phyloP scores from a whole-genome alignment of 805 yeast species.

The Saturnispora dispora region DNA sequence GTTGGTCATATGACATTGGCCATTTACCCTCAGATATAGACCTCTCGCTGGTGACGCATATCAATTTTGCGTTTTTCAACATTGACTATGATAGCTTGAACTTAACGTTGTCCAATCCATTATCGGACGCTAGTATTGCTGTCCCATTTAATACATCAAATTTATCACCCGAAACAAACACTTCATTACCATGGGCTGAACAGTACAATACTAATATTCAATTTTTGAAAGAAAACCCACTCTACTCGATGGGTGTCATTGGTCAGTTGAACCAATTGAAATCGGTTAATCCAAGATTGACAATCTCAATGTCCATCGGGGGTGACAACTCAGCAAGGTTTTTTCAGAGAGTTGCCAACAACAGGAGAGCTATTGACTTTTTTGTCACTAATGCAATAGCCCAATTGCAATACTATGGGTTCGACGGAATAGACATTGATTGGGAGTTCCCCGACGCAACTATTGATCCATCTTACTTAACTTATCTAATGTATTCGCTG shows the following conservation, averaged over 20 bases:
- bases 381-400: conserved; percentile 45
- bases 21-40: conserved; percentile 60
- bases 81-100: conserved; percentile 47
- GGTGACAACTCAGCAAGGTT: conserved; percentile 52
- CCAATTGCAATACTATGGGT: conserved; percentile 44
- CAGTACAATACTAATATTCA: background rate
- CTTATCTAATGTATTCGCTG: conserved; percentile 31
- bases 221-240: background rate
- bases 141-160: conserved; percentile 11
- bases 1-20: conserved; percentile 62
- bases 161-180: background rate
- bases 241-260: conserved; percentile 18
- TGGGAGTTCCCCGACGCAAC: conserved; percentile 73
- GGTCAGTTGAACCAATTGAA: conserved; percentile 26
- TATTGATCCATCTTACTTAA: conserved; percentile 37
- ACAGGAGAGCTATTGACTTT: conserved; percentile 22
- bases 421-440: conserved; percentile 90
- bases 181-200: background rate
- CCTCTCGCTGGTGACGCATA: conserved; percentile 44
- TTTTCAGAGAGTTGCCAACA: conserved; percentile 27
- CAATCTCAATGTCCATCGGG: conserved; percentile 69
- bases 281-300: conserved; percentile 29
- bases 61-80: conserved; percentile 70
- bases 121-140: conserved; percentile 48
- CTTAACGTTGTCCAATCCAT: conserved; percentile 41